Percentiles rank a stretch among this genome's conserved stretches.
Evolutionary conservation across 495 filamentous ascomycete genomes (phyloP).

Genomic region (Penicillium steckii): DNA sequence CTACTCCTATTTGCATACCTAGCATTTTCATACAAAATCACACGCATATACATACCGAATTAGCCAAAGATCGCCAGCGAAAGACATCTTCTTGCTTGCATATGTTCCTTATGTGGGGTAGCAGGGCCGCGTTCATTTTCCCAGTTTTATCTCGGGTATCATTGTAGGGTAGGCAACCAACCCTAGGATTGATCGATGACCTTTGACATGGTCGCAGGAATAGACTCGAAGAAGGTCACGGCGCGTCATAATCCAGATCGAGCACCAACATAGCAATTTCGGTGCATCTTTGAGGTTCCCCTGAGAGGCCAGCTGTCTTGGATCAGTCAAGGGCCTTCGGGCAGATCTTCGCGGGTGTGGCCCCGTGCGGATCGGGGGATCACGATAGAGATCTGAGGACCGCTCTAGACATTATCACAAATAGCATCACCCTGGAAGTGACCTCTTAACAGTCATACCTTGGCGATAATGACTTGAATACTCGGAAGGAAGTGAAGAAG

Average conservation of each 20-base stretch:
- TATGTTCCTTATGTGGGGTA: background rate
- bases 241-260: background rate
- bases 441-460: no score
- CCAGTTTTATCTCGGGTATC: background rate
- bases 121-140: background rate
- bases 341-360: conserved; percentile 12
- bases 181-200: background rate
- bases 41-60: conserved; percentile 14
- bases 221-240: background rate
- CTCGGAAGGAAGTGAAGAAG: background rate
- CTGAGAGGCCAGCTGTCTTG: background rate
- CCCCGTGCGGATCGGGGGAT: conserved; percentile 17
- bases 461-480: no score
- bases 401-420: background rate
- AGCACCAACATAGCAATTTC: background rate
- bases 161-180: background rate
- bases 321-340: background rate
- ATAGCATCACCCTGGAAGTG: no score
- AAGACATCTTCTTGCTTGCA: conserved; percentile 12
- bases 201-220: conserved; percentile 5
- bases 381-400: conserved; percentile 10
- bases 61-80: conserved; percentile 24
- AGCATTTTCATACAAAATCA: no score
- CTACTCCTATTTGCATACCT: conserved; percentile 6
- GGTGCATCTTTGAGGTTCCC: background rate